Conservation (phyloP, 2,329 filamentous ascomycete species). For the Xylariales sp. region DNA sequence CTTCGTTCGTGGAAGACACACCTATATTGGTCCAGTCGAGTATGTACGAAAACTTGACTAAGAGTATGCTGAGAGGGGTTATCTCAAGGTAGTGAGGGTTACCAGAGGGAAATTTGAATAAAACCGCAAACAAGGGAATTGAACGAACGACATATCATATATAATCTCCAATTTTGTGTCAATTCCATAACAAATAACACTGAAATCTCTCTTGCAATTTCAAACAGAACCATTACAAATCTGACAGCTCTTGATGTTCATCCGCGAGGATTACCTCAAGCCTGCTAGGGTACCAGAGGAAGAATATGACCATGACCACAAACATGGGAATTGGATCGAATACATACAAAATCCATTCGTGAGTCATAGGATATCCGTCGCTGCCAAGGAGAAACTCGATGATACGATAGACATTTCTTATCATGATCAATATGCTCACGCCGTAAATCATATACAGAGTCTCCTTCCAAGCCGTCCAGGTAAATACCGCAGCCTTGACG, state of each 20-base stretch:
- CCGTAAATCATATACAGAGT: not conserved
- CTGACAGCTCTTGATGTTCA: too few species aligned
- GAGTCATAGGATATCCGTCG: not conserved
- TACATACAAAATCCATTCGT: not conserved
- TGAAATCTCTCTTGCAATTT: too few species aligned
- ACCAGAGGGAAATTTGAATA: too few species aligned
- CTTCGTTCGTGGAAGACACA: constrained; percentile 4
- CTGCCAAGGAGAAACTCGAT: not conserved
- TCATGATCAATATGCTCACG: not conserved
- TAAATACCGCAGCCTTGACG: not conserved
- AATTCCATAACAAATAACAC: too few species aligned
- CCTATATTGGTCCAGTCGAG: constrained; percentile 6
- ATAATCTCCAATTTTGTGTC: too few species aligned
- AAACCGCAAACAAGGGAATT: too few species aligned
- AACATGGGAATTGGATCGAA: not conserved
- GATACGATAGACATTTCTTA: not conserved
- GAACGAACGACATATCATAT: too few species aligned
- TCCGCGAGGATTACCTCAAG: too few species aligned
- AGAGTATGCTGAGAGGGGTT: too few species aligned
- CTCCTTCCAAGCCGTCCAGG: not conserved
- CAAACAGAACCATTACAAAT: too few species aligned
- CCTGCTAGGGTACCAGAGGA: not conserved
- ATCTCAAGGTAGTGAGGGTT: too few species aligned
- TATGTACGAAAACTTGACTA: constrained; percentile 3
- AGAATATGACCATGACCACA: not conserved